phyloP scores from a whole-genome alignment of 2,329 filamentous ascomycete species.

The Xylariaceae sp. region DNA sequence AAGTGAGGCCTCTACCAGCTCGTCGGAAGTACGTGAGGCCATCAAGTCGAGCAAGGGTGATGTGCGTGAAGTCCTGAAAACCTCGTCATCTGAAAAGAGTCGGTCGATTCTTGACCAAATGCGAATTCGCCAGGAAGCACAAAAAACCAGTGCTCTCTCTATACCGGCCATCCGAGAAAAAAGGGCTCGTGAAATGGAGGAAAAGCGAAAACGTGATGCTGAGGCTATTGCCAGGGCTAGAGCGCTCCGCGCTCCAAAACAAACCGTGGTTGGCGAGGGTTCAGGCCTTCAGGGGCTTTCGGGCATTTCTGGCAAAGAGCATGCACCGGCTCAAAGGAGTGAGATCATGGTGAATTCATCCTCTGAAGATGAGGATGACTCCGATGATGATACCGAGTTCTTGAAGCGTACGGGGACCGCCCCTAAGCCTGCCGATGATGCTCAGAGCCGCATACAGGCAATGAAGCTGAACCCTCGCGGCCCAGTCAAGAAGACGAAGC shows the following conservation, averaged over 20 bases:
- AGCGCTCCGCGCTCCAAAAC: slow-evolving; percentile 47
- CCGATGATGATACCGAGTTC: slow-evolving; percentile 52
- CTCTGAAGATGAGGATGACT: slow-evolving; percentile 68
- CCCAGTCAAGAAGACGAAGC: slow-evolving; percentile 78
- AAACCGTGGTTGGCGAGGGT: slow-evolving; percentile 65
- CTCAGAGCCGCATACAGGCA: slow-evolving; percentile 44
- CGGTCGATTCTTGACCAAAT: slow-evolving; percentile 43
- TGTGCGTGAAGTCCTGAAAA: slow-evolving; percentile 41
- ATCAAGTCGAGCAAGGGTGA: slow-evolving; percentile 42
- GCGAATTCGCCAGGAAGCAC: slow-evolving; percentile 33
- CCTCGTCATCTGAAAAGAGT: slow-evolving; percentile 40
- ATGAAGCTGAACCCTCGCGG: slow-evolving; percentile 55
- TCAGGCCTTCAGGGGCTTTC: slow-evolving; percentile 68
- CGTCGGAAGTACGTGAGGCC: slow-evolving; percentile 18
- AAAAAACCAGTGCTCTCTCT: slow-evolving; percentile 33
- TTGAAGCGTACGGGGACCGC: slow-evolving; percentile 44
- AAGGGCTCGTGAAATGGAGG: slow-evolving; percentile 69
- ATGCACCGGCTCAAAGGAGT: slow-evolving; percentile 60
- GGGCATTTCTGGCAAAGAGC: slow-evolving; percentile 70
- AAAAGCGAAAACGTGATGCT: slow-evolving; percentile 65
- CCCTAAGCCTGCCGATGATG: slow-evolving; percentile 43
- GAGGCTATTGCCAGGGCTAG: slow-evolving; percentile 66
- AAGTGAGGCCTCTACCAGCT: slow-evolving; percentile 28
- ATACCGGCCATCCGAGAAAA: slow-evolving; percentile 63
- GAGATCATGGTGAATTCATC: slow-evolving; percentile 88